Conservation (phyloP, 331 rosid species). For the Quercus tomentella region DNA sequence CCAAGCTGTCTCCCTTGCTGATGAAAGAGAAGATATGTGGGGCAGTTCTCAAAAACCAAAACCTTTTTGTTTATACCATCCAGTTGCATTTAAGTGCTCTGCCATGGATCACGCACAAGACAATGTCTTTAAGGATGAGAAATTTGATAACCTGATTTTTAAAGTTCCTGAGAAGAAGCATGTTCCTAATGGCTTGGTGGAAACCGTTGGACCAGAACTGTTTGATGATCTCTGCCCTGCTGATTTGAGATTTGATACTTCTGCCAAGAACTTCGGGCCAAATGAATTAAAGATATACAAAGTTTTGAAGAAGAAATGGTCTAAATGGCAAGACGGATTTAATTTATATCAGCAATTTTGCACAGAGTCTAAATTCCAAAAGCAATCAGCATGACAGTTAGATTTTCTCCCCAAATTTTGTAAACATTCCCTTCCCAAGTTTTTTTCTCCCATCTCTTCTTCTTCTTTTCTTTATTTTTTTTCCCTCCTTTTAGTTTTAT, state of each 20-base stretch:
- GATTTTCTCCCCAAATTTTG: neutral
- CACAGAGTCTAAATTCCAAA: constrained; percentile 20
- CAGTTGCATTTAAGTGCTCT: constrained; percentile 30
- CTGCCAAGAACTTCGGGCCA: constrained; percentile 28
- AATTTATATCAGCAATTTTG: constrained; percentile 38
- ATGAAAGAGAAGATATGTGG: constrained; percentile 49
- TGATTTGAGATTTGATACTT: constrained; percentile 53
- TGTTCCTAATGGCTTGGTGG: constrained; percentile 24
- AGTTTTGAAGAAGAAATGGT: constrained; percentile 50
- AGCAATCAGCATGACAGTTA: neutral
- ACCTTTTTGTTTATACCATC: constrained; percentile 37
- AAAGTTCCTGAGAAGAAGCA: constrained; percentile 29
- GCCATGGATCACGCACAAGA: constrained; percentile 11
- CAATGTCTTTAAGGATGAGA: constrained; percentile 27
- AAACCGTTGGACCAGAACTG: constrained; percentile 35
- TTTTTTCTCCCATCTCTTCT: neutral
- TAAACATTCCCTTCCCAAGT: neutral
- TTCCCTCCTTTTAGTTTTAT: neutral
- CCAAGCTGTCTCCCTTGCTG: constrained; percentile 41
- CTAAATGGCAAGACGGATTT: constrained; percentile 53
- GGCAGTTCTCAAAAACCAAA: constrained; percentile 37
- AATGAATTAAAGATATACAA: constrained; percentile 37
- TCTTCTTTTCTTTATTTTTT: neutral
- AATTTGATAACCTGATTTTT: constrained; percentile 50
- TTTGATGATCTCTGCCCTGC: constrained; percentile 62